These are phyloP conservation scores for Colletotrichum karsti DNA, from an alignment of 2,329 filamentous ascomycete genomes.

Conservation along the genomic window DNA sequence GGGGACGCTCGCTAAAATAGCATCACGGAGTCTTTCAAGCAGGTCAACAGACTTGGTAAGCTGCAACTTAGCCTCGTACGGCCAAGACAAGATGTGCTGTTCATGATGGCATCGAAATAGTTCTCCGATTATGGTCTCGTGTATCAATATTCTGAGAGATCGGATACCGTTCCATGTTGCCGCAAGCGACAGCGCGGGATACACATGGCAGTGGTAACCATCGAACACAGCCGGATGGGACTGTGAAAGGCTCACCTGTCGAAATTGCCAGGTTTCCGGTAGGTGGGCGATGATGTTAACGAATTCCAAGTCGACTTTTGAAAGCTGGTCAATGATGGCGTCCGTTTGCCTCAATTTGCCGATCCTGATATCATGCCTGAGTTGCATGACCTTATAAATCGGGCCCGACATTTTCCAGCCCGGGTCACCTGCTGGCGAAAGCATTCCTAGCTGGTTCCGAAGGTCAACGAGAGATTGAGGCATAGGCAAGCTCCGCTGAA, in stretches of 20 bases:
- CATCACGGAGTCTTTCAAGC: constrained; percentile 48
- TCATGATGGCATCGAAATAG: constrained; percentile 43
- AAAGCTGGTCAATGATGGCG: constrained; percentile 44
- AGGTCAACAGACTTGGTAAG: constrained; percentile 46
- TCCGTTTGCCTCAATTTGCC: constrained; percentile 45
- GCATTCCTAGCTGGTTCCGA: constrained; percentile 48
- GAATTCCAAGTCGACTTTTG: constrained; percentile 52
- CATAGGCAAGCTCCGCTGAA: constrained; percentile 57
- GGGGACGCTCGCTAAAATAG: constrained; percentile 55
- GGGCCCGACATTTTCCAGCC: constrained; percentile 53
- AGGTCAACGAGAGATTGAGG: constrained; percentile 57
- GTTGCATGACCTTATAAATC: constrained; percentile 53
- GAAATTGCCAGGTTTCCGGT: constrained; percentile 51
- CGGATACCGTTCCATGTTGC: constrained; percentile 58
- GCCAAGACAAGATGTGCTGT: constrained; percentile 31
- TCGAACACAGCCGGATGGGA: constrained; percentile 50
- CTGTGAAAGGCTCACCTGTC: constrained; percentile 46
- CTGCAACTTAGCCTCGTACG: constrained; percentile 41
- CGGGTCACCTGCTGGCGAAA: constrained; percentile 45
- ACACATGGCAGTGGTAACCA: constrained; percentile 52
- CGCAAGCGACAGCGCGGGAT: constrained; percentile 52
- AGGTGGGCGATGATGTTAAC: constrained; percentile 47
- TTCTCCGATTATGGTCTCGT: constrained; percentile 56
- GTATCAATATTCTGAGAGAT: constrained; percentile 53
- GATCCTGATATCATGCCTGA: constrained; percentile 55